These are phyloP conservation scores for Suillus clintonianus DNA, from an alignment of 768 basidiomycete genomes.

Conservation along the genomic window DNA sequence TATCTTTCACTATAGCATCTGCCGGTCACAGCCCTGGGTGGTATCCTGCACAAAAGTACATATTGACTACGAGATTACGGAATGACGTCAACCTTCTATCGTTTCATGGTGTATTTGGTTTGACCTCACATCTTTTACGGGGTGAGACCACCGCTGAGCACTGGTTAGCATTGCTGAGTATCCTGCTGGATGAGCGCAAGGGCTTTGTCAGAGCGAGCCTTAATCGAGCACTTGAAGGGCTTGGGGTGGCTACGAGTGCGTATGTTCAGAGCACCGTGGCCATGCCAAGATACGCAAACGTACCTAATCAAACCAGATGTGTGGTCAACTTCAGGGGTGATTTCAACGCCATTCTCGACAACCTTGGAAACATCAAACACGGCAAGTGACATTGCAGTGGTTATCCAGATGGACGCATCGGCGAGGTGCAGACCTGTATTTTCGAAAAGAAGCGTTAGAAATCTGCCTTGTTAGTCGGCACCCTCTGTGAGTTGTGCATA, in stretches of 20 bases:
- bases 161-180: conserved; percentile 19
- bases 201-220: conserved; percentile 59
- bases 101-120: too few relatives aligned
- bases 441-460: not conserved
- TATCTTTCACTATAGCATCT: too few relatives aligned
- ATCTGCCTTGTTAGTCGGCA: not conserved
- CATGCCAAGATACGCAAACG: conserved; percentile 6
- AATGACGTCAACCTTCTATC: not conserved
- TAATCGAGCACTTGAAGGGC: conserved; percentile 62
- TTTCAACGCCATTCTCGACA: conserved; percentile 40
- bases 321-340: conserved; percentile 45
- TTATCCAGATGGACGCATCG: conserved; percentile 27
- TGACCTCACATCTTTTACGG: not conserved
- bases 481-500: not conserved
- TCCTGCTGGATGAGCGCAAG: conserved; percentile 53
- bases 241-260: conserved; percentile 51
- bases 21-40: too few relatives aligned
- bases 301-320: conserved; percentile 49
- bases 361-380: conserved; percentile 45
- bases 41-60: not conserved
- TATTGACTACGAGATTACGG: not conserved
- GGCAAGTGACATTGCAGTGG: conserved; percentile 41
- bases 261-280: not conserved
- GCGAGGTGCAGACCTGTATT: conserved; percentile 31
- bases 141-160: not conserved